Evolutionary conservation across 2,329 filamentous ascomycete species (phyloP), one percentile per base, ranked within the genome.

Genomic region (Sclerotinia borealis): DNA sequence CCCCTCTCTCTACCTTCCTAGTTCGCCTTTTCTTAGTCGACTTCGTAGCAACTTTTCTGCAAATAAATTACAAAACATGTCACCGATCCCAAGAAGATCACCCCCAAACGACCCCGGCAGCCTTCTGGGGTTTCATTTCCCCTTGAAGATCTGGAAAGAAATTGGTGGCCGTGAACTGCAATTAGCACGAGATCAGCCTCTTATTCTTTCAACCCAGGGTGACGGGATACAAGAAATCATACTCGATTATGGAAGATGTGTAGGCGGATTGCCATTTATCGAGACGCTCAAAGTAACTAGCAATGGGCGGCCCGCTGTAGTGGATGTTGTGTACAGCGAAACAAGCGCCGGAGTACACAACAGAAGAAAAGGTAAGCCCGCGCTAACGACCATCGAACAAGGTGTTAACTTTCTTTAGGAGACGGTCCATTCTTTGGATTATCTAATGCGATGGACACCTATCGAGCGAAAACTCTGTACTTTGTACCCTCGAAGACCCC

Each of bases 381-480:
- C 17, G 2, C 8, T 43, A 36, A 17, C n/a, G 22, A 17, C 27
- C 37, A 29, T 29, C 5, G 10, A 29, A n/a, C 15, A 3, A 4
- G 34, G 22, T 47, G 31, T 63, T 68, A 37, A 66, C 49, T 45
- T 29, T 41, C 34, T 19, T n/a, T 47, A 70, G 69, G 68, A 27
- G 68, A 70, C 51, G 68, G 68, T 13, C 67, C 69, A 27, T 69
- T 69, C 47, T 69, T 70, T 39, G 41, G 69, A 8, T 67, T 70
- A 22, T 69, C 67, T n/a, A 69, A 70, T 62, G 68, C 69, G 15
- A 70, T 68, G 69, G 68, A 69, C 39, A 69, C 67, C 36, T 70
- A 70, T 45, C 59, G 68, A 63, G 52, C 64, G 17, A 59, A 65
- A 36, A 60, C 55, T 22, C 56, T 68, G 10, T 59, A 25, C n/a